These are phyloP conservation scores for Boletus sp. DNA, from an alignment of 1,284 basidiomycete species.

Conservation along the genomic window DNA sequence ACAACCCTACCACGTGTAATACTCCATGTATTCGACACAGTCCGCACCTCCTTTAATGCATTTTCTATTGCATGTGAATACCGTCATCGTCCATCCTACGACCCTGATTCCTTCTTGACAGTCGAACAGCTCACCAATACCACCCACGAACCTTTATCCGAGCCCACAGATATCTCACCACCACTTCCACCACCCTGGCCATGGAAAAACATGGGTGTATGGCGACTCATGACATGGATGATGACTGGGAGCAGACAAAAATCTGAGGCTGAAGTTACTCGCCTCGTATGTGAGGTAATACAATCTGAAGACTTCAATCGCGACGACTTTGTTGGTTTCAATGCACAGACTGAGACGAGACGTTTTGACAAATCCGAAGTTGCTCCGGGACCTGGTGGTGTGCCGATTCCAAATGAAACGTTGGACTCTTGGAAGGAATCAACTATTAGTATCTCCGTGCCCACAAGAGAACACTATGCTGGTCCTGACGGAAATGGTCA, in stretches of 20 bases:
- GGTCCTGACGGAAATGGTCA: not conserved
- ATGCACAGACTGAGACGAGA: constrained; percentile 9
- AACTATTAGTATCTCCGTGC: too few species aligned
- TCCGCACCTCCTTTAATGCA: constrained; percentile 16
- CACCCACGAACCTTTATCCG: too few species aligned
- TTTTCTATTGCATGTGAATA: constrained; percentile 28
- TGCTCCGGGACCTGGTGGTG: too few species aligned
- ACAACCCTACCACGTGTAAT: constrained; percentile 2
- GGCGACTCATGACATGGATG: constrained; percentile 29
- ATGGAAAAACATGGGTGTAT: constrained; percentile 27
- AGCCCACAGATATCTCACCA: too few species aligned
- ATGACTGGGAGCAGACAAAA: constrained; percentile 23
- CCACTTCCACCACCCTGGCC: constrained; percentile 23
- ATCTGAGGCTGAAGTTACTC: constrained; percentile 19
- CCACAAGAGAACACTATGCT: too few species aligned
- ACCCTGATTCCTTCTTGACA: constrained; percentile 12
- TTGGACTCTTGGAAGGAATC: too few species aligned
- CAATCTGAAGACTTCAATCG: constrained; percentile 15
- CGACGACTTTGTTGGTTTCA: constrained; percentile 18
- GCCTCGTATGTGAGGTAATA: constrained; percentile 7
- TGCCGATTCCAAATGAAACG: too few species aligned
- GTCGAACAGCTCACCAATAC: constrained; percentile 9
- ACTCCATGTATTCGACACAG: constrained; percentile 12
- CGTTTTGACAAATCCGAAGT: too few species aligned
- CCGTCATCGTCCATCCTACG: constrained; percentile 30